phyloP scores from a whole-genome alignment of 352 stramenopile species.

The Phytopythium vexans region DNA sequence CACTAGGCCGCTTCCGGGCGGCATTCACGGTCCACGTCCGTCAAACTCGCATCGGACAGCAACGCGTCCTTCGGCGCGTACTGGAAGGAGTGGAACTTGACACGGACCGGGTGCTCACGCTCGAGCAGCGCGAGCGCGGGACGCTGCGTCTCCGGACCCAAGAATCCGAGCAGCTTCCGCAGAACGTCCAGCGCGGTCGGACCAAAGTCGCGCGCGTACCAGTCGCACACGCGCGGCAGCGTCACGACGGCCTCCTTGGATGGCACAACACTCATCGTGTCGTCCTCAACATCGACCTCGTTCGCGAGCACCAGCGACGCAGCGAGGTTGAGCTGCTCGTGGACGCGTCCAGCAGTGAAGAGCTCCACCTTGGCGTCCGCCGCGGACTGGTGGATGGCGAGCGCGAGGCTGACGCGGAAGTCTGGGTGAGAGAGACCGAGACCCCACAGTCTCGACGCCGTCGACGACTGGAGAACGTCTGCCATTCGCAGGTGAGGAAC shows the following conservation, averaged over 20 bases:
- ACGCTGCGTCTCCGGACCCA: slow-evolving; percentile 39
- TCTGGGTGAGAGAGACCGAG: slow-evolving; percentile 63
- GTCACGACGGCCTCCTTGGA: slow-evolving; percentile 15
- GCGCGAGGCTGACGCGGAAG: slow-evolving; percentile 71
- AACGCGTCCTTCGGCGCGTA: slow-evolving; percentile 42
- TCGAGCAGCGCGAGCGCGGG: slow-evolving; percentile 37
- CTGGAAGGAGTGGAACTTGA: slow-evolving; percentile 54
- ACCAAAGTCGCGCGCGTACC: slow-evolving; percentile 70
- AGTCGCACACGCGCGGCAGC: slow-evolving; percentile 71
- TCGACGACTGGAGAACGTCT: slow-evolving; percentile 5
- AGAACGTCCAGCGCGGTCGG: slow-evolving; percentile 23
- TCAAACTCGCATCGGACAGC: not conserved
- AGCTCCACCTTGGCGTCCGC: slow-evolving; percentile 14
- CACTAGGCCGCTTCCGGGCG: no score
- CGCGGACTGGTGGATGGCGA: slow-evolving; percentile 60
- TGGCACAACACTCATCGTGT: not conserved
- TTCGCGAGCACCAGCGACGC: slow-evolving; percentile 24
- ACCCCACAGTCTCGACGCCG: slow-evolving; percentile 8
- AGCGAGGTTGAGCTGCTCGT: slow-evolving; percentile 76
- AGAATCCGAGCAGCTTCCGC: slow-evolving; percentile 73
- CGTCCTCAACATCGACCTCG: slow-evolving; percentile 26
- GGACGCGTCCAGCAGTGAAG: slow-evolving; percentile 22
- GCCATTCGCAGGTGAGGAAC: slow-evolving; percentile 40
- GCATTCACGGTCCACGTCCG: no score
- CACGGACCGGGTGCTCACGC: slow-evolving; percentile 35